phyloP scores from a whole-genome alignment of 225 moss, liverwort and hornwort species.

The Asterella californica region DNA sequence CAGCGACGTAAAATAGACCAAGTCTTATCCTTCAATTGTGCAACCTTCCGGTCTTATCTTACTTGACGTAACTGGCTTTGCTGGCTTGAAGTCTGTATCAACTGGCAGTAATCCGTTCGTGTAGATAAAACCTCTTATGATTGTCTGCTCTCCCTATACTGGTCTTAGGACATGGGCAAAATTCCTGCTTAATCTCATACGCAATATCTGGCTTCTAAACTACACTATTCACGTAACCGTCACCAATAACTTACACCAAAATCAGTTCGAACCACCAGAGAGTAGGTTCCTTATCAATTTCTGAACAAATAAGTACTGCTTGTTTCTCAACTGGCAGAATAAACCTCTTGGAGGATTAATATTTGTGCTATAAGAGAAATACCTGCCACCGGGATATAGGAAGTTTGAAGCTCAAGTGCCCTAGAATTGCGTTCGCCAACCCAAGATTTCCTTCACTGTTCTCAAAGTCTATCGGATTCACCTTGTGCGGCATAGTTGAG shows the following conservation, averaged over 20 bases:
- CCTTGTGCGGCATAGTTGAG: conserved; percentile 96
- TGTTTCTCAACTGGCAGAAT: not conserved
- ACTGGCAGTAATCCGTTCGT: too few species aligned
- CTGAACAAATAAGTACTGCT: not conserved
- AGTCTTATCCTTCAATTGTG: too few species aligned
- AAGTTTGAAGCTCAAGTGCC: conserved; percentile 75
- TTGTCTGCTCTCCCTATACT: not conserved
- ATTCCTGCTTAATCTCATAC: too few species aligned
- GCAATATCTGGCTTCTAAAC: not conserved
- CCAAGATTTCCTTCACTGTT: conserved; percentile 97
- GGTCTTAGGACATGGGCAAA: not conserved
- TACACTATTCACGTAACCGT: not conserved
- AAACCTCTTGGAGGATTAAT: not conserved
- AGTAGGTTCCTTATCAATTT: not conserved
- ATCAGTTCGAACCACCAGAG: not conserved
- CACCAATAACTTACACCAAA: too few species aligned
- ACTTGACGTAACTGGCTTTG: too few species aligned
- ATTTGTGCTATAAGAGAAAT: not conserved
- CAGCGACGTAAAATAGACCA: not conserved
- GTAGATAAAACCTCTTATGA: not conserved
- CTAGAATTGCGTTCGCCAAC: conserved; percentile 66
- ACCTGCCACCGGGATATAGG: conserved; percentile 96
- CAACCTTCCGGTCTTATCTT: too few species aligned
- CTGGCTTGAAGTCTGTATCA: too few species aligned
- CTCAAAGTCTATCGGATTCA: conserved; percentile 95